phyloP scores from a whole-genome alignment of 352 stramenopile genomes.

The Globisporangium alternatum region DNA sequence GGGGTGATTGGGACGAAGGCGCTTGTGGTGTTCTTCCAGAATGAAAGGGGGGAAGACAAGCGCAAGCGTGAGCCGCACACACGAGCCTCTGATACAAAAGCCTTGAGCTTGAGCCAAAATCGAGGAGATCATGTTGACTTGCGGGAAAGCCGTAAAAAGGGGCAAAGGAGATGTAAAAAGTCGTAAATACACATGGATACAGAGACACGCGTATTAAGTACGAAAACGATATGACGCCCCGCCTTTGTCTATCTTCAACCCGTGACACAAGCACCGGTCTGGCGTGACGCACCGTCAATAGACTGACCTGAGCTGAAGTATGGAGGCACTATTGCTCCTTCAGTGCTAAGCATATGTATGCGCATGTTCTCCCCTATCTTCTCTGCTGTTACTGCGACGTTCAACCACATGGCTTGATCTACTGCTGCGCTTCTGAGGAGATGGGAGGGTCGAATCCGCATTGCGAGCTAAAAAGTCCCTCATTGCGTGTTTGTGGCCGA shows the following conservation, averaged over 20 bases:
- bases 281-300: neutral
- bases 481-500: slow-evolving; percentile 8
- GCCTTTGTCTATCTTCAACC: neutral
- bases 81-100: slow-evolving; percentile 1
- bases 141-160: neutral
- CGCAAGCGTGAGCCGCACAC: slow-evolving; percentile 29
- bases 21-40: slow-evolving; percentile 6
- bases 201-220: neutral
- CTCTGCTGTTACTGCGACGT: neutral
- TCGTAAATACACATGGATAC: slow-evolving; percentile 14
- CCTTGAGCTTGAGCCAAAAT: neutral
- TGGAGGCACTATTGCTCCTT: too few relatives aligned
- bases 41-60: slow-evolving; percentile 8
- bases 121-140: slow-evolving; percentile 3
- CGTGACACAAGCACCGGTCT: neutral
- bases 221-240: neutral
- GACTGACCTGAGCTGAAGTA: neutral
- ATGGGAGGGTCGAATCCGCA: neutral
- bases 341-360: neutral
- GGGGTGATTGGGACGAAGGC: slow-evolving; percentile 18
- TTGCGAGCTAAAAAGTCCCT: neutral
- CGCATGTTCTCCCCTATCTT: neutral
- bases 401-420: neutral
- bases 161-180: slow-evolving; percentile 10
- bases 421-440: neutral